Evolutionary conservation across 495 filamentous ascomycete genomes (phyloP), one percentile per base, ranked within the genome.

Genomic region (Daldinia decipiens): DNA sequence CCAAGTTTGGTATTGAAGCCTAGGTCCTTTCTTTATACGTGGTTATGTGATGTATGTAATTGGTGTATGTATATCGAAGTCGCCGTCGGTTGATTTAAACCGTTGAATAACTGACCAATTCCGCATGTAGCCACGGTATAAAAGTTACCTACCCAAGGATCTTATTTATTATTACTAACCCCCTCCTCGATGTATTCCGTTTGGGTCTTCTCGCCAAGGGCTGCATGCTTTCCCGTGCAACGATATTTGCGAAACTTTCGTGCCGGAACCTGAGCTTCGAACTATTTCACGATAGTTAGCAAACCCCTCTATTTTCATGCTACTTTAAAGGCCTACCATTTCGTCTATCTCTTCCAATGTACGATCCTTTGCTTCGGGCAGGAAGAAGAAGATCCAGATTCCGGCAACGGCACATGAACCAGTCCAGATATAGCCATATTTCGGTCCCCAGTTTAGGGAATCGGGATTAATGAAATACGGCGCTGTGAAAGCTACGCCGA

Each of bases 381-480:
- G 72, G 76, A 79, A 85, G 64, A 86, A 81, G 61, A 75, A 87
- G 5, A 87, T 76, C 77, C 83, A 87, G 4, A 76, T 65, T 5
- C 70, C 82, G 32, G 83, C 77, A 45, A 81, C 17, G 17, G 79
- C 53, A 63, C 77, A 83, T 5, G 74, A 74, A 5, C 81, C 83
- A 2, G 80, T 75, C 82, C 82, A 84, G 56, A 88, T 88, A 73
- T 87, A 89, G 5, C 85, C 84, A 45, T 85, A 86, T 66, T 82
- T 86, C 7, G 84, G 84, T 2, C 86, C 86, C 86, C 86, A 89
- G 62, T 84, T 82, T 13, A 89, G 65, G 11, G 82, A 74, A 34
- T 76, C 76, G 0, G 87, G 86, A 60, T 88, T 89, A 73, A 89
- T 88, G 67, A 90, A 88, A 67, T 90, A 88, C 19, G 87, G 82